A percentile compares a stretch with the other conserved stretches of the same genome.
Conservation (phyloP, 2,329 filamentous ascomycete species). For the Taxawa tesnikishii region DNA sequence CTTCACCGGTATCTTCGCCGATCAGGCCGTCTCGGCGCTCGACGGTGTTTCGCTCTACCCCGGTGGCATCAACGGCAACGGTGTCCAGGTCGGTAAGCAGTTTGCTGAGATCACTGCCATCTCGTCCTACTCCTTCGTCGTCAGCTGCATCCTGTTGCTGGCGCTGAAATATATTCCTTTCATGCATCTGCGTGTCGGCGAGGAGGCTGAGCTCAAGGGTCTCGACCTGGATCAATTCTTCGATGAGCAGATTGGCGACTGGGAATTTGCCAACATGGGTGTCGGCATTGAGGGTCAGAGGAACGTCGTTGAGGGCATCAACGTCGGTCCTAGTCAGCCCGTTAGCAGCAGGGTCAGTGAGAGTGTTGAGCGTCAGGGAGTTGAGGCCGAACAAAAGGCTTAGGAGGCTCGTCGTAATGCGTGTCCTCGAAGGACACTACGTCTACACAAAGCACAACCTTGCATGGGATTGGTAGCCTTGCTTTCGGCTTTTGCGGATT, state of each 20-base stretch:
- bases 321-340: not conserved
- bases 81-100: slow-evolving; percentile 43
- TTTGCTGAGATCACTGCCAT: slow-evolving; percentile 44
- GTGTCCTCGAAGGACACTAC: too few relatives aligned
- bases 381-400: not conserved
- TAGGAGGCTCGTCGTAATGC: too few relatives aligned
- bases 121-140: slow-evolving; percentile 39
- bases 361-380: not conserved
- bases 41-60: slow-evolving; percentile 37
- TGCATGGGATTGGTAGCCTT: too few relatives aligned
- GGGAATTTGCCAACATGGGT: slow-evolving; percentile 10
- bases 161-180: slow-evolving; percentile 43
- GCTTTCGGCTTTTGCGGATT: too few relatives aligned
- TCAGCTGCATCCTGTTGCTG: slow-evolving; percentile 39
- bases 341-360: not conserved
- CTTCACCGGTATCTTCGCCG: slow-evolving; percentile 45
- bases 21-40: slow-evolving; percentile 32
- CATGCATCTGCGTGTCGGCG: slow-evolving; percentile 40
- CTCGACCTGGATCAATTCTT: slow-evolving; percentile 44
- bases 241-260: slow-evolving; percentile 40
- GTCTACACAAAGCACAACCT: too few relatives aligned
- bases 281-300: slow-evolving; percentile 5
- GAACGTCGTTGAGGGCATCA: not conserved
- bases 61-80: slow-evolving; percentile 42
- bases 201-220: slow-evolving; percentile 43